These are phyloP conservation scores for Auriscalpium vulgare DNA, from an alignment of 768 basidiomycete species.

Conservation along the genomic window DNA sequence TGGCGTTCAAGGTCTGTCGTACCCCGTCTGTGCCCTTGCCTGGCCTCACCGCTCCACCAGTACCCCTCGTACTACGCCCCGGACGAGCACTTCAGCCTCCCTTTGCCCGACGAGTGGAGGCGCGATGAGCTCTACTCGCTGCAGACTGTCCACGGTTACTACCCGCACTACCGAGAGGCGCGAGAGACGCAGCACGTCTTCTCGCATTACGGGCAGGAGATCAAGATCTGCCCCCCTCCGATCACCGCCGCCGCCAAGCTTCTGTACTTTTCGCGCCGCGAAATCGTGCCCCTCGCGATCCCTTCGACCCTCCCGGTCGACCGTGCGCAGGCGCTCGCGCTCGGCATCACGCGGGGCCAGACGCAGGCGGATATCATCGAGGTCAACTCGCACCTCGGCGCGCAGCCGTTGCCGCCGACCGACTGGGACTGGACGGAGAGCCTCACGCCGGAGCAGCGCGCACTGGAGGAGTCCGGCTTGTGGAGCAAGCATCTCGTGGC, in stretches of 20 bases:
- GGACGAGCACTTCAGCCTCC: slow-evolving; percentile 50
- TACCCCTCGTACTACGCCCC: slow-evolving; percentile 56
- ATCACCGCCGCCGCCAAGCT: slow-evolving; percentile 52
- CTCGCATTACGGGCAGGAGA: slow-evolving; percentile 15
- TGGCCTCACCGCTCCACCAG: slow-evolving; percentile 33
- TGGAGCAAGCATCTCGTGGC: slow-evolving; percentile 19
- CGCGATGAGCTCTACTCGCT: slow-evolving; percentile 22
- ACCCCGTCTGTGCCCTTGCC: slow-evolving; percentile 29
- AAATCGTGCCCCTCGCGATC: slow-evolving; percentile 36
- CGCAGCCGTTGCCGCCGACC: slow-evolving; percentile 22
- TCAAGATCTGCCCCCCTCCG: slow-evolving; percentile 32
- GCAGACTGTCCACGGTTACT: slow-evolving; percentile 35
- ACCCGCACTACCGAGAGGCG: slow-evolving; percentile 34
- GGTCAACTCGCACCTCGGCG: slow-evolving; percentile 37
- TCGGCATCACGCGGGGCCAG: slow-evolving; percentile 25
- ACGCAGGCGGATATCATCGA: slow-evolving; percentile 57
- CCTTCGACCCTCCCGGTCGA: slow-evolving; percentile 30
- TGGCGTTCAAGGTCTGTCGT: slow-evolving; percentile 26
- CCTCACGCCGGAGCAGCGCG: slow-evolving; percentile 17
- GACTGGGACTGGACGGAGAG: slow-evolving; percentile 20
- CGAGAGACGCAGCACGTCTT: slow-evolving; percentile 13
- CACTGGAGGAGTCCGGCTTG: slow-evolving; percentile 18
- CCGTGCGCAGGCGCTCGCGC: slow-evolving; percentile 24
- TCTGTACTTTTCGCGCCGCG: slow-evolving; percentile 52
- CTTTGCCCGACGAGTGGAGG: slow-evolving; percentile 27